Evolutionary conservation across 2,329 filamentous ascomycete genomes (phyloP).

Genomic region (Fusarium tanahbumbuense): DNA sequence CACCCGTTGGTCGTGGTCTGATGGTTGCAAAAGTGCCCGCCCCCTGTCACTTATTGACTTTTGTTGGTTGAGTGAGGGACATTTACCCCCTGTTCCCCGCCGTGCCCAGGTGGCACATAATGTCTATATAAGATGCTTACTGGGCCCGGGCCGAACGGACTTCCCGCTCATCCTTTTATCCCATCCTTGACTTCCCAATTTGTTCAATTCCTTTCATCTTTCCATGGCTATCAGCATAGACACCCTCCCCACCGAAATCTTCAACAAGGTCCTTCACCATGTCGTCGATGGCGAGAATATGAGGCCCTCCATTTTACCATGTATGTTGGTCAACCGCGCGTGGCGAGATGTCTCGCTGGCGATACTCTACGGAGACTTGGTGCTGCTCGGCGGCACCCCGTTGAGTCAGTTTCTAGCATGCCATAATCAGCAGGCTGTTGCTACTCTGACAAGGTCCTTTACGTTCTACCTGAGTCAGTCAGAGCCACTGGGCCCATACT

Average conservation of each 20-base stretch:
- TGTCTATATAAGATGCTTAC: too few species aligned
- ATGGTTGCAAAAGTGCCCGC: too few species aligned
- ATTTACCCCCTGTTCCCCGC: too few species aligned
- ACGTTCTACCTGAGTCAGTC: neutral
- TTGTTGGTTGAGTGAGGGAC: too few species aligned
- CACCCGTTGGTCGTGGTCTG: too few species aligned
- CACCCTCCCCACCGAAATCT: neutral
- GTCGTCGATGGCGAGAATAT: neutral
- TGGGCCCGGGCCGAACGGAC: too few species aligned
- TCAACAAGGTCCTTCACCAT: neutral
- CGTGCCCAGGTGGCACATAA: too few species aligned
- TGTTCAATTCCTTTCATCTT: too few species aligned
- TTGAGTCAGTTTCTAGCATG: neutral
- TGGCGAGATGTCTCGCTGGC: neutral
- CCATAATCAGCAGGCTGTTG: neutral
- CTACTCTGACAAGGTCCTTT: neutral
- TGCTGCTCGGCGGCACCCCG: neutral
- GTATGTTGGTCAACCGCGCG: neutral
- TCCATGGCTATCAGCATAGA: neutral
- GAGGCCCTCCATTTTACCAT: neutral
- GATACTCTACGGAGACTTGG: neutral
- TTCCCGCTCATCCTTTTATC: too few species aligned
- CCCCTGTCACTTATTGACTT: too few species aligned
- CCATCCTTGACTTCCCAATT: too few species aligned
- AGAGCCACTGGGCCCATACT: too few species aligned